Evolutionary conservation across 2,329 filamentous ascomycete genomes (phyloP), one percentile per base, ranked within the genome.

Genomic region (Stagonosporopsis chrysanthemi): DNA sequence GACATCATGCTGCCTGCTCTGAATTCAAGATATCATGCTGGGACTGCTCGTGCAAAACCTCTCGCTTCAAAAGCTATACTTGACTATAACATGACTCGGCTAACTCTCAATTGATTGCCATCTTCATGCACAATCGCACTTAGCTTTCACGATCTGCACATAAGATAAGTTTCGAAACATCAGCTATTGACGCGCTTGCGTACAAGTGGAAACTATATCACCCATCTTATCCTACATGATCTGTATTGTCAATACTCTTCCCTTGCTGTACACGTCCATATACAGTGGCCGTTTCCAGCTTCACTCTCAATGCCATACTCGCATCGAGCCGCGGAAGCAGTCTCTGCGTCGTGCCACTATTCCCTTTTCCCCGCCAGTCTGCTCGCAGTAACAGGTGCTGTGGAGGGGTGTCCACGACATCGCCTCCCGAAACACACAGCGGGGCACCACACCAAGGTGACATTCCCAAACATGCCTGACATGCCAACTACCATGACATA

Each of bases 81-180:
- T 15, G 33, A 28, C 23, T n/a, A 41, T 29, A 36, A 17, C 42
- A 38, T 43, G 35, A 56, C 15, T n/a, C 15, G 17, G 14, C 3
- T 9, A 40, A 35, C 42, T n/a, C n/a, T n/a, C 15, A 38, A 24
- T 6, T 33, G 17, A 35, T 35, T 24, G 26, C 14, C 38, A 31
- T 39, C 14, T 29, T 47, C 24, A 56, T 38, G 48, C 48, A 29
- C 15, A 24, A 11, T 33, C 17, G 14, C 23, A 7, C 12, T 26
- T 26, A 42, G 38, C 47, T 42, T 24, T 43, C 31, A 48, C 22
- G 54, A 42, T 52, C 43, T 39, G 31, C 48, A 43, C 2, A n/a
- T n/a, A n/a, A n/a, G n/a, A 4, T 40, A 33, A 40, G 54, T 57
- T 57, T 57, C 44, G 33, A 57, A 57, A 57, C 48, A 35, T 7